Conservation (phyloP, 139 green algal genomes). For the Volvox africanus region DNA sequence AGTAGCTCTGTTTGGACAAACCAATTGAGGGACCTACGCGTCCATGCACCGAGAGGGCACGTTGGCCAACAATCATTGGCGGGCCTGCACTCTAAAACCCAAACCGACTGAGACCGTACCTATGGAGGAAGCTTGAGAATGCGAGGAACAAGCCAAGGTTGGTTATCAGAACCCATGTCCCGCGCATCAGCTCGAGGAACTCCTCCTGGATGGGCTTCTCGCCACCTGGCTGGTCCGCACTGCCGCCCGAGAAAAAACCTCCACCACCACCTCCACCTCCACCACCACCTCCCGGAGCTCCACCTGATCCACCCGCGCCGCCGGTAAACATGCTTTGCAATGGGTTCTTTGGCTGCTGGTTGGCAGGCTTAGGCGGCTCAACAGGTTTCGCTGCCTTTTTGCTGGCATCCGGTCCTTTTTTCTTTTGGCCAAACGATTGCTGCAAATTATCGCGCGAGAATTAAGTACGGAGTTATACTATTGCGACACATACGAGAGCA, state of each 20-base stretch:
- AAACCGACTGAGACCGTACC: constrained; percentile 4
- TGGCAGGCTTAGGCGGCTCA: constrained; percentile 5
- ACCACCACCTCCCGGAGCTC: constrained; percentile 4
- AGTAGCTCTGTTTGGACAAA: constrained; percentile 72
- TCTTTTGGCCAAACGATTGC: constrained; percentile 38
- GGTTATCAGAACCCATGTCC: constrained; percentile 60
- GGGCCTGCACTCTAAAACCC: neutral
- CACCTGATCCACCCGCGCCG: constrained; percentile 15
- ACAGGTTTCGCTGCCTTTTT: constrained; percentile 43
- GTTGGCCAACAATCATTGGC: too few species aligned
- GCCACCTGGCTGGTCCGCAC: neutral
- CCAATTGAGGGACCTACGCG: constrained; percentile 51
- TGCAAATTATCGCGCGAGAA: neutral
- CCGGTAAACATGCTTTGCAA: constrained; percentile 39
- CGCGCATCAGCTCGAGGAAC: constrained; percentile 51
- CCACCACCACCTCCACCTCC: constrained; percentile 24
- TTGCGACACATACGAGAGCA: neutral
- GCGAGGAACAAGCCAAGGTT: constrained; percentile 64
- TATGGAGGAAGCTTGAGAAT: constrained; percentile 64
- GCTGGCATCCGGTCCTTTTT: neutral
- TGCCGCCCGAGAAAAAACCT: neutral
- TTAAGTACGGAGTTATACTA: neutral
- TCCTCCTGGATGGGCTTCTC: constrained; percentile 51
- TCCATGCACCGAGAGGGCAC: neutral
- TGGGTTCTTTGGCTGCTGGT: constrained; percentile 28